Evolutionary conservation across 345 rosid species (phyloP).

Genomic region (Brassica cretica): DNA sequence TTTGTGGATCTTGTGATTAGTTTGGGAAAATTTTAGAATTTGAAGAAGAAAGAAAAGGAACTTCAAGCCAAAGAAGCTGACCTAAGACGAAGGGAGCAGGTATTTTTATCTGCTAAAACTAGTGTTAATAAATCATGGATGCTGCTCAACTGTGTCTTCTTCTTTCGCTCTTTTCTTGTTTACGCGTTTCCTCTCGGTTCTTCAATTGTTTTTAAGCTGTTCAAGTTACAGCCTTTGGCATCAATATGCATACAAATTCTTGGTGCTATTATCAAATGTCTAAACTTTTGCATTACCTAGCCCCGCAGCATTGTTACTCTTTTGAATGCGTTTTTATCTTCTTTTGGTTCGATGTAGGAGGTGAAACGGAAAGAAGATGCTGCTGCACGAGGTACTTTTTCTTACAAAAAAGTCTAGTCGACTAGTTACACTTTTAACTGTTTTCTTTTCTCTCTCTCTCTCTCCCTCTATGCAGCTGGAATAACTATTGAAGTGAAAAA

Average conservation of each 20-base stretch:
- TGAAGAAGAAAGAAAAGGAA: conserved; percentile 87
- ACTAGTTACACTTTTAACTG: not conserved
- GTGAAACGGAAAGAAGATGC: conserved; percentile 90
- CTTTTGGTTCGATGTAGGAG: conserved; percentile 52
- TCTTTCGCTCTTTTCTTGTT: too few species aligned
- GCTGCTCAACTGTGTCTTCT: not conserved
- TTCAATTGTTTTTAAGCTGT: not conserved
- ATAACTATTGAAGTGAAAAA: conserved; percentile 73
- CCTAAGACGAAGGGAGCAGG: conserved; percentile 88
- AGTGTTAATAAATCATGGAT: not conserved
- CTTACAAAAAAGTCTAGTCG: not conserved
- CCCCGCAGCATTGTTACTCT: not conserved
- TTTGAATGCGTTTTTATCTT: conserved; percentile 1
- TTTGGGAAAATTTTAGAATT: conserved; percentile 54
- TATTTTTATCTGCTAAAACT: conserved; percentile 31
- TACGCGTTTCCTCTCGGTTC: too few species aligned
- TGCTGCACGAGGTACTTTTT: conserved; percentile 73
- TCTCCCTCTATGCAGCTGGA: conserved; percentile 57
- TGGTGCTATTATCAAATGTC: not conserved
- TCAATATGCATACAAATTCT: not conserved
- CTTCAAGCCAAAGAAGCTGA: conserved; percentile 98
- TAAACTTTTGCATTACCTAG: not conserved
- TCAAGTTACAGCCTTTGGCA: not conserved
- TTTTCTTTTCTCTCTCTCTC: not conserved
- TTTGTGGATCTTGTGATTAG: not conserved